phyloP scores from a whole-genome alignment of 2,329 filamentous ascomycete genomes.

The Arachnomyces sp. region DNA sequence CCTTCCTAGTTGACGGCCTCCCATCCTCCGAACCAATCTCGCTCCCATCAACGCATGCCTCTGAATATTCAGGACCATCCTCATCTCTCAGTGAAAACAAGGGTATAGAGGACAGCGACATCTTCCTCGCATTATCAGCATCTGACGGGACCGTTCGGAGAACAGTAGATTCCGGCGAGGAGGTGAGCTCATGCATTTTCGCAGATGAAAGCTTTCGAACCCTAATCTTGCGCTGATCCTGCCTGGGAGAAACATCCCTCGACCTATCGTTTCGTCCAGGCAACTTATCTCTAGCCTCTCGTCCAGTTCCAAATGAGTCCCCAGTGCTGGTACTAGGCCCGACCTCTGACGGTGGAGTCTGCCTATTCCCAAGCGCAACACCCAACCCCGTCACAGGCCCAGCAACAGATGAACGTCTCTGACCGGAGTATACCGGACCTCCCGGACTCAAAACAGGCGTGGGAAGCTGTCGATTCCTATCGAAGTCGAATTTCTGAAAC shows the following conservation, averaged over 20 bases:
- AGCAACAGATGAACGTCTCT: no score
- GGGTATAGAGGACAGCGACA: constrained; percentile 15
- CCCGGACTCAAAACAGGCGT: no score
- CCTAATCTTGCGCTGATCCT: constrained; percentile 26
- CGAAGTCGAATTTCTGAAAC: no score
- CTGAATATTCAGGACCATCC: constrained; percentile 12
- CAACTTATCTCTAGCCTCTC: constrained; percentile 17
- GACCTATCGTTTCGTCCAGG: constrained; percentile 12
- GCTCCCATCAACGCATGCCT: constrained; percentile 5
- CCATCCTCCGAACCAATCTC: constrained; percentile 5
- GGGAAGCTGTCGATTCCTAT: no score
- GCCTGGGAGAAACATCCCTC: constrained; percentile 17
- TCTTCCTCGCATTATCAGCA: constrained; percentile 15
- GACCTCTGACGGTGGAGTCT: no score
- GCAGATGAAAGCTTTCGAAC: constrained; percentile 46
- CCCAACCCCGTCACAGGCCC: no score
- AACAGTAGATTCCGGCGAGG: constrained; percentile 47
- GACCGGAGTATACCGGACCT: no score
- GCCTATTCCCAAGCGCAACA: no score
- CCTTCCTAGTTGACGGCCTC: constrained; percentile 6
- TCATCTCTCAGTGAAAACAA: constrained; percentile 7
- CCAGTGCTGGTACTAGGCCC: no score
- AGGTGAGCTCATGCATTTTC: constrained; percentile 47
- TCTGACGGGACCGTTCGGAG: constrained; percentile 31
- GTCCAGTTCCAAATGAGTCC: constrained; percentile 19